A percentile compares a stretch with the other conserved stretches of the same genome.
Conservation (phyloP, 768 basidiomycete genomes). For the Leccinellum albellum region DNA sequence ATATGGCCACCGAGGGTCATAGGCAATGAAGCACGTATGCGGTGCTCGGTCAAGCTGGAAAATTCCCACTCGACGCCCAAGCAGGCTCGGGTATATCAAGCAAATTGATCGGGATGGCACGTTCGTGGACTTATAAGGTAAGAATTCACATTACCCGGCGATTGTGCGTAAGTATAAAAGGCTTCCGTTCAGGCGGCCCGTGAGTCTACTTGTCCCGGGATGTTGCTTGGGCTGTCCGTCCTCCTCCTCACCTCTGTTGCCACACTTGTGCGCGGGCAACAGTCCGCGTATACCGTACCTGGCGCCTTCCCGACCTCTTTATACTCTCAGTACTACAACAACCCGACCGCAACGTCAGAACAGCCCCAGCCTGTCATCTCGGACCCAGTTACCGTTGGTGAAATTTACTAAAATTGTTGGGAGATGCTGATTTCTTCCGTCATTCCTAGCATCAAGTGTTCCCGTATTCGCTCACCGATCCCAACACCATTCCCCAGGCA, state of each 20-base stretch:
- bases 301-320: constrained; percentile 63
- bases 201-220: background rate
- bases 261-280: constrained; percentile 9
- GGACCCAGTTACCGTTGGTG: constrained; percentile 59
- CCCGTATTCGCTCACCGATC: constrained; percentile 59
- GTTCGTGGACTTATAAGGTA: constrained; percentile 13
- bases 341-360: constrained; percentile 65
- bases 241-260: constrained; percentile 6
- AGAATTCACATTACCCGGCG: background rate
- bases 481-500: constrained; percentile 52
- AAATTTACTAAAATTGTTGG: background rate
- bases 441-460: constrained; percentile 51
- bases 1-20: background rate
- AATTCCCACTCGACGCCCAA: background rate
- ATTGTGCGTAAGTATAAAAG: constrained; percentile 14
- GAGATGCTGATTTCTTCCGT: background rate
- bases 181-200: background rate
- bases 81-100: background rate
- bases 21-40: background rate
- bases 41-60: too few species aligned
- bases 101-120: constrained; percentile 12
- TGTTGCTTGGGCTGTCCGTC: constrained; percentile 9
- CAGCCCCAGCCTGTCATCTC: constrained; percentile 78
- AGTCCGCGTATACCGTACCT: constrained; percentile 46
- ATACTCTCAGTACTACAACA: constrained; percentile 66